A percentile compares a stretch with the other conserved stretches of the same genome.
Conservation (phyloP, 805 yeast genomes). For the Saturnispora quitensis region DNA sequence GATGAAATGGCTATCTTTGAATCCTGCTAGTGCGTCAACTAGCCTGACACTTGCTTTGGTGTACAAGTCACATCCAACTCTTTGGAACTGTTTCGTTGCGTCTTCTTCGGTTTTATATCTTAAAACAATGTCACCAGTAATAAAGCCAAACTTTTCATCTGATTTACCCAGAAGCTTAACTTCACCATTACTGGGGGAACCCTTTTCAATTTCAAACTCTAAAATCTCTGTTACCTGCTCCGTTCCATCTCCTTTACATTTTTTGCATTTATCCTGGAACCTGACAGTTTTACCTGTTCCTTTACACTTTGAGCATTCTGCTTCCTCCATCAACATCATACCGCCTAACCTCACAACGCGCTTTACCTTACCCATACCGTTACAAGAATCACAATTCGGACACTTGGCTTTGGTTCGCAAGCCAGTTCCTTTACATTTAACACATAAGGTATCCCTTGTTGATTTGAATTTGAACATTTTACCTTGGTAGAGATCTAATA, state of each 20-base stretch:
- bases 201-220: conserved; percentile 70
- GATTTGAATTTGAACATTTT: conserved; percentile 67
- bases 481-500: conserved; percentile 75
- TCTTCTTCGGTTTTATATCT: conserved; percentile 43
- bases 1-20: conserved; percentile 49
- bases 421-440: conserved; percentile 68
- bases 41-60: conserved; percentile 53
- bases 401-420: conserved; percentile 50
- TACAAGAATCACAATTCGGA: conserved; percentile 54
- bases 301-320: conserved; percentile 57
- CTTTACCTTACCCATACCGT: conserved; percentile 58
- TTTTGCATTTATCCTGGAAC: conserved; percentile 66
- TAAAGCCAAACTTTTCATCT: conserved; percentile 65
- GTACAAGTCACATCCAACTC: conserved; percentile 53
- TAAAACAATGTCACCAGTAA: conserved; percentile 71
- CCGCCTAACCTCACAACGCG: conserved; percentile 68
- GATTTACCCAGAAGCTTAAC: conserved; percentile 60
- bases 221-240: conserved; percentile 59
- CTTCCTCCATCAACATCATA: conserved; percentile 51
- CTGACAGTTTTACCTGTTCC: conserved; percentile 58
- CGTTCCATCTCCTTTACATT: conserved; percentile 58
- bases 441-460: conserved; percentile 65
- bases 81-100: conserved; percentile 28
- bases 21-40: conserved; percentile 80
- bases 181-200: conserved; percentile 53